These are phyloP conservation scores for Penicillium sp. DNA, from an alignment of 2,329 filamentous ascomycete species.

Conservation along the genomic window DNA sequence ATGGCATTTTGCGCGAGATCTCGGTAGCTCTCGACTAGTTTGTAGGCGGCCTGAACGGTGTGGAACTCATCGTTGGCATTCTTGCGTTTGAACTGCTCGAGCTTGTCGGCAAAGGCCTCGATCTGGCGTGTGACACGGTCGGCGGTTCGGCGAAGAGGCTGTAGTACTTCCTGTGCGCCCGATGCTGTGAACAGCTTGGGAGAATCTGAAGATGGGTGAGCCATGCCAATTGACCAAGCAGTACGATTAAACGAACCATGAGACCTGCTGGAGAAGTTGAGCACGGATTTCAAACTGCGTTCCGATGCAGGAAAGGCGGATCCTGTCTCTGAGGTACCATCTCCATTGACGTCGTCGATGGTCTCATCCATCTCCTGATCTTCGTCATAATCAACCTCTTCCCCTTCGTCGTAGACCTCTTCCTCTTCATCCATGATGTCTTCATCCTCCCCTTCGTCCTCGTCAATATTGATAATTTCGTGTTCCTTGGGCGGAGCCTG, in stretches of 20 bases:
- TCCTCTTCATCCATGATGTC: conserved; percentile 26
- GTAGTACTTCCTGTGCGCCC: conserved; percentile 50
- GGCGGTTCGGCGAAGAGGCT: conserved; percentile 60
- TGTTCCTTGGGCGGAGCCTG: conserved; percentile 24
- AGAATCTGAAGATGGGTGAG: conserved; percentile 19
- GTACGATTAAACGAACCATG: conserved; percentile 12
- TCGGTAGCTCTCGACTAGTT: conserved; percentile 62
- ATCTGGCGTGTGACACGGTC: conserved; percentile 73
- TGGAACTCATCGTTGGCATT: conserved; percentile 50
- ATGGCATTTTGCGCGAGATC: conserved; percentile 51
- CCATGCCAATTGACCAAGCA: background rate
- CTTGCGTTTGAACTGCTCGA: conserved; percentile 67
- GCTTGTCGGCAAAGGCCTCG: conserved; percentile 75
- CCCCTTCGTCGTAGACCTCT: conserved; percentile 24
- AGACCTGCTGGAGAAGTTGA: conserved; percentile 6
- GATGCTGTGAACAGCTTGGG: conserved; percentile 43
- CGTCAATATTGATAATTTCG: conserved; percentile 41
- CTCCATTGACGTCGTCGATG: conserved; percentile 27
- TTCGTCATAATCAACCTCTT: conserved; percentile 23
- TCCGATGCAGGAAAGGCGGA: conserved; percentile 28
- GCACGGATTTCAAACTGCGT: conserved; percentile 15
- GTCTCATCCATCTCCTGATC: conserved; percentile 28
- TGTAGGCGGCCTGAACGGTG: conserved; percentile 60
- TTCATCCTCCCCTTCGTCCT: conserved; percentile 29
- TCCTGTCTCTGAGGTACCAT: conserved; percentile 25